phyloP scores from a whole-genome alignment of 2,329 filamentous ascomycete species.

The Didymellaceae sp. region DNA sequence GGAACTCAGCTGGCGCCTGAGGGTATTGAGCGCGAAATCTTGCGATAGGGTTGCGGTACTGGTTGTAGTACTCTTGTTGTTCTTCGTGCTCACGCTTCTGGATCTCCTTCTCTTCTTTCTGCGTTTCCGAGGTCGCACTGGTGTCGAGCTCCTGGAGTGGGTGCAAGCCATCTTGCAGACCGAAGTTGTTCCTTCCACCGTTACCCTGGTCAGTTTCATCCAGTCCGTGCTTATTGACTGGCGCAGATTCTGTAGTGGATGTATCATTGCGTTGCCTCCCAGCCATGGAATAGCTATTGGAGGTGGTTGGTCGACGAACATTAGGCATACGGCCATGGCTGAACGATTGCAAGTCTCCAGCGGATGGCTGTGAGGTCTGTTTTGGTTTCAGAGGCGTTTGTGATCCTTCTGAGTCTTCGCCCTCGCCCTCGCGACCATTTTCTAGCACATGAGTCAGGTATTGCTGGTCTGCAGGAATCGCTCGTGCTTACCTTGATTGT shows the following conservation, averaged over 20 bases:
- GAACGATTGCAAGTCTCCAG: constrained; percentile 21
- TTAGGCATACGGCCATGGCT: constrained; percentile 23
- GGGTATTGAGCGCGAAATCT: constrained; percentile 59
- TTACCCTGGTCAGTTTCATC: constrained; percentile 19
- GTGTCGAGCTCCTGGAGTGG: constrained; percentile 41
- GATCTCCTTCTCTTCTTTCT: constrained; percentile 48
- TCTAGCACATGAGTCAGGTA: constrained; percentile 7
- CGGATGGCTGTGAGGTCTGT: not conserved
- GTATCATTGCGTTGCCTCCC: constrained; percentile 17
- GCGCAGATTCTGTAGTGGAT: constrained; percentile 20
- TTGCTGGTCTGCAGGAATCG: too few relatives aligned
- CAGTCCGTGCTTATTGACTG: constrained; percentile 33
- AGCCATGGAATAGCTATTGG: constrained; percentile 8
- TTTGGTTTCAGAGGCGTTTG: constrained; percentile 11
- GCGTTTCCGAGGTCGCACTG: constrained; percentile 33
- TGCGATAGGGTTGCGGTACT: constrained; percentile 60
- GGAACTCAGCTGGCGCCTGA: constrained; percentile 61
- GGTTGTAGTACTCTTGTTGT: constrained; percentile 55
- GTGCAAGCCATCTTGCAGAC: constrained; percentile 55
- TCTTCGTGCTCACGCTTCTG: constrained; percentile 53
- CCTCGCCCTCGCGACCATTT: constrained; percentile 14
- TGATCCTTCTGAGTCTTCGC: constrained; percentile 22
- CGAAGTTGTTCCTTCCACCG: constrained; percentile 40
- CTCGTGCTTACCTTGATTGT: constrained; percentile 26
- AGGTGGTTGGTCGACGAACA: constrained; percentile 16